A percentile compares a stretch with the other conserved stretches of the same genome.
phyloP scores from a whole-genome alignment of 2,329 filamentous ascomycete genomes.

The Fusarium incarnatum region DNA sequence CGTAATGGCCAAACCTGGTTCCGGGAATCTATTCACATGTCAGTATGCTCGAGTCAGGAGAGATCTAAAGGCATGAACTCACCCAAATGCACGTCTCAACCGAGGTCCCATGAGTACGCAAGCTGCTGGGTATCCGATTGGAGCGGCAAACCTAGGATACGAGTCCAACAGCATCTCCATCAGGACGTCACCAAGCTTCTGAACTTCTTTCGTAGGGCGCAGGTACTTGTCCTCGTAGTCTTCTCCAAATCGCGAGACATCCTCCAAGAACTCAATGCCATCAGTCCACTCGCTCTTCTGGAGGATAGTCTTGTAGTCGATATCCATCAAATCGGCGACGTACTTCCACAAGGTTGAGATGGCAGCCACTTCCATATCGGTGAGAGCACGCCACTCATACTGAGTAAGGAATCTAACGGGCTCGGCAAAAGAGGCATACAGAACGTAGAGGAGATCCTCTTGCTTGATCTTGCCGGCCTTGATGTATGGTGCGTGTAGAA shows the following conservation, averaged over 20 bases:
- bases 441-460: slow-evolving; percentile 55
- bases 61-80: slow-evolving; percentile 40
- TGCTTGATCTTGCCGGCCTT: slow-evolving; percentile 53
- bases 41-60: slow-evolving; percentile 4
- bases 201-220: slow-evolving; percentile 63
- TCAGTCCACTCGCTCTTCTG: slow-evolving; percentile 57
- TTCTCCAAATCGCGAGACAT: slow-evolving; percentile 61
- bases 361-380: slow-evolving; percentile 75
- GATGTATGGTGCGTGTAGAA: slow-evolving; percentile 53
- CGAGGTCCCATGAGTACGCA: slow-evolving; percentile 72
- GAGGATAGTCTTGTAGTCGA: slow-evolving; percentile 61
- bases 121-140: slow-evolving; percentile 62
- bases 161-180: slow-evolving; percentile 69
- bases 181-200: slow-evolving; percentile 67
- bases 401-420: slow-evolving; percentile 71
- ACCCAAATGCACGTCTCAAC: slow-evolving; percentile 74
- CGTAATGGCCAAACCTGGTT: slow-evolving; percentile 54
- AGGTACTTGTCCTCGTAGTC: slow-evolving; percentile 70
- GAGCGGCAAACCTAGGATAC: slow-evolving; percentile 60
- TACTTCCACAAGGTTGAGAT: slow-evolving; percentile 77
- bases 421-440: slow-evolving; percentile 72
- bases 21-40: slow-evolving; percentile 54
- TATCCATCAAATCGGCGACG: slow-evolving; percentile 76
- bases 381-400: slow-evolving; percentile 78
- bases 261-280: slow-evolving; percentile 64